These are phyloP conservation scores for Ascochyta clinopodiicola DNA, from an alignment of 2,329 filamentous ascomycete genomes.

Conservation along the genomic window DNA sequence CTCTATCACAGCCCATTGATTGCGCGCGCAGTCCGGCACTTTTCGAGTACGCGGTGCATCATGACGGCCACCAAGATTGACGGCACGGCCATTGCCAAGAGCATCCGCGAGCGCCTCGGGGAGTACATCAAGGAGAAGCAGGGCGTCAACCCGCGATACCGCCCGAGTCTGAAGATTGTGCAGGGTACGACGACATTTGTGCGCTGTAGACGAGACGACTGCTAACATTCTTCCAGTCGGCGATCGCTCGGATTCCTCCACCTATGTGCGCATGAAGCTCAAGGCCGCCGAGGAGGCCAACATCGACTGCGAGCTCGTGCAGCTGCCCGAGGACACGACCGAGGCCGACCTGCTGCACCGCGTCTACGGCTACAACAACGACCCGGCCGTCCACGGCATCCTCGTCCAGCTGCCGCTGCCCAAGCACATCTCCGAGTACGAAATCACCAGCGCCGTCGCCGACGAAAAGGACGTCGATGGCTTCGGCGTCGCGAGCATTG, in stretches of 20 bases:
- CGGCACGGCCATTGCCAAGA: conserved; percentile 92
- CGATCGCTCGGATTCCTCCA: conserved; percentile 90
- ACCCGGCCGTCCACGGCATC: conserved; percentile 85
- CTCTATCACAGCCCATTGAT: conserved; percentile 27
- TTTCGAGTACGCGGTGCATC: conserved; percentile 62
- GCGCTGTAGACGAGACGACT: conserved; percentile 28
- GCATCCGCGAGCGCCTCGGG: conserved; percentile 82
- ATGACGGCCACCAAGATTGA: conserved; percentile 95
- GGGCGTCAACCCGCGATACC: conserved; percentile 82
- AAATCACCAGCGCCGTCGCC: conserved; percentile 85
- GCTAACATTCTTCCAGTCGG: conserved; percentile 67
- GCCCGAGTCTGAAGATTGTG: conserved; percentile 90
- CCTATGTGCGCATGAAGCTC: conserved; percentile 99
- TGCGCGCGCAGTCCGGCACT: conserved; percentile 35
- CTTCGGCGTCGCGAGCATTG: conserved; percentile 92
- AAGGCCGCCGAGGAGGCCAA: conserved; percentile 96
- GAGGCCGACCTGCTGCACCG: conserved; percentile 86
- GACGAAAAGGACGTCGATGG: conserved; percentile 98
- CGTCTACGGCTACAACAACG: conserved; percentile 83
- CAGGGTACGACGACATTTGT: conserved; percentile 67
- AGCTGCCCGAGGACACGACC: conserved; percentile 79
- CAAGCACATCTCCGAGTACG: conserved; percentile 86
- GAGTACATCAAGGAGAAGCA: conserved; percentile 83
- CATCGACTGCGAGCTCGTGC: conserved; percentile 85
- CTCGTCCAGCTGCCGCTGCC: conserved; percentile 93